Evolutionary conservation across 148 eudicot genomes (phyloP).

Genomic region (Rhododendron ovatum): DNA sequence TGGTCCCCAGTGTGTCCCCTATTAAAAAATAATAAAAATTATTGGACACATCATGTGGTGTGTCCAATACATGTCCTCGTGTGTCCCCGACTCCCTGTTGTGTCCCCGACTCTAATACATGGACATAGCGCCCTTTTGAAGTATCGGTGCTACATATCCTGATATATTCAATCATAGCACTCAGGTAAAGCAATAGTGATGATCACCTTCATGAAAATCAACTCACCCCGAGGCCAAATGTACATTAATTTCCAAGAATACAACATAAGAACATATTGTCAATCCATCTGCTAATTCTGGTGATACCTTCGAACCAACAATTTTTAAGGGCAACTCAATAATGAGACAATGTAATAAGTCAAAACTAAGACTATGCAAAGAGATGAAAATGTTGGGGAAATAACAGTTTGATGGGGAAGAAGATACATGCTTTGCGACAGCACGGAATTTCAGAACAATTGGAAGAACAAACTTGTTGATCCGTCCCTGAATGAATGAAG

Average conservation of each 20-base stretch:
- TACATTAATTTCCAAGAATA: neutral
- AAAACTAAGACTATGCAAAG: no score
- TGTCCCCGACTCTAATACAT: no score
- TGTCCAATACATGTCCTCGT: no score
- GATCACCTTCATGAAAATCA: neutral
- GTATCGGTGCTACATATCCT: neutral
- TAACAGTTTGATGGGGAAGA: neutral
- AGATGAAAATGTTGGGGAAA: neutral
- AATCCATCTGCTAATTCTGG: neutral
- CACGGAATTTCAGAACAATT: no score
- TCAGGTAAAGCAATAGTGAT: neutral
- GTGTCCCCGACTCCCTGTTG: no score
- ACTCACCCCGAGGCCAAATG: neutral
- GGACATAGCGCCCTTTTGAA: no score
- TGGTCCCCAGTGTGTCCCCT: no score
- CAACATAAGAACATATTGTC: slow-evolving; percentile 1
- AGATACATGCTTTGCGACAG: neutral
- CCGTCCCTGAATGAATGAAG: no score
- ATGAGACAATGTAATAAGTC: neutral
- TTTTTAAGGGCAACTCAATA: neutral
- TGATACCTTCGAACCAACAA: neutral
- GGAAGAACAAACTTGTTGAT: no score
- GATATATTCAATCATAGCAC: neutral
- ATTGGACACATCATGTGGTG: no score
- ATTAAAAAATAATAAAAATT: no score